Evolutionary conservation across 768 basidiomycete species (phyloP), one percentile per base, ranked within the genome.

Genomic region (Mycena rebaudengoi): DNA sequence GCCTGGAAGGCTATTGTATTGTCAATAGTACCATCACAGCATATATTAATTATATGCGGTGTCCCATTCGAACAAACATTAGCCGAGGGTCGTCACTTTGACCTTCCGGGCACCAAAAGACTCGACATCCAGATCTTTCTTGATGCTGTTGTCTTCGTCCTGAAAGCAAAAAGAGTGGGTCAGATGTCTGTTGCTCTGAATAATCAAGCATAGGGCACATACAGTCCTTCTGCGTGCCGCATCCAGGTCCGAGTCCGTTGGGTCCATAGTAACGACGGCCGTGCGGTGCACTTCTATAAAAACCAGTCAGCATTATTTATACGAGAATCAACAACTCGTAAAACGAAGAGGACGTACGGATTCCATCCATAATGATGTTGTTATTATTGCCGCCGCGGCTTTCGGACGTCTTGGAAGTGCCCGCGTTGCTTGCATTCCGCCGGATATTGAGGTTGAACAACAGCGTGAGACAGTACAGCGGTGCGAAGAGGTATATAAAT

Each of bases 401-500:
- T 18, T 41, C 39, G 20, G 52, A 54, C 12, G 37, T 54, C 39
- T 41, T 54, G 13, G 52, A 54, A 13, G 23, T 29, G 4, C 25
- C 12, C 3, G 18, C 10, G 18, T 20, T 5, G 5, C 39, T 39
- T 6, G 52, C 7, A 13, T 7, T 30, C 10, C 52, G 37, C 10
- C 52, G 52, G 14, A 54, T 20, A 32, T 54, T 54, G 52, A 54
- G 30, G 39, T 54, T 54, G 37, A 54, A 2, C 37, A 54, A 3
- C 16, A 54, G 40, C 0, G 54, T 56, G 13, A 56, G 54, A 20
- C 41, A 6, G 23, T 56, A 56, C 12, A 56, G 41, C 3, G 54
- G 54, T 4, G 54, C 54, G 30, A 56, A 56, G 3, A 14, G 30
- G 30, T 44, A 56, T 20, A 56, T 56, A 18, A 56, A 56, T 29